phyloP scores from a whole-genome alignment of 1,139 yeast genomes.

The Blastobotrys malaysiensis region DNA sequence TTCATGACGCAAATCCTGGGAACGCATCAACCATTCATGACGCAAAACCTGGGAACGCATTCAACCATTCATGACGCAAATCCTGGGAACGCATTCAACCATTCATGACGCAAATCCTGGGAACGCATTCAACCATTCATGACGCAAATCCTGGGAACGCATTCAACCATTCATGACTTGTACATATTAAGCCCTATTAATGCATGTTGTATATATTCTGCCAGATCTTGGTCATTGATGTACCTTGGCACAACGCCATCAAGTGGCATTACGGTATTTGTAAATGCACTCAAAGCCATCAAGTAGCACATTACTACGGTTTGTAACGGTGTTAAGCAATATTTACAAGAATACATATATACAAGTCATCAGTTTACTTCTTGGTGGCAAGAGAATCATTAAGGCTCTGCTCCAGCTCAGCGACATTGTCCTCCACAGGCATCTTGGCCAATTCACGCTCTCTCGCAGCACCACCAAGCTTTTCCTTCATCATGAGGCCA shows the following conservation, averaged over 20 bases:
- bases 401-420: conserved; percentile 47
- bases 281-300: no score
- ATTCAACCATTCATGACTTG: not conserved
- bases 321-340: not conserved
- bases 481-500: conserved; percentile 58
- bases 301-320: no score
- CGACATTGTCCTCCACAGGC: conserved; percentile 66
- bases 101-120: not conserved
- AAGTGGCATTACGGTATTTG: no score
- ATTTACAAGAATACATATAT: not conserved
- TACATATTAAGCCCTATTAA: not conserved
- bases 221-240: no score
- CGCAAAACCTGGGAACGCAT: no score
- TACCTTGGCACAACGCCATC: no score
- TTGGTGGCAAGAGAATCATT: conserved; percentile 8
- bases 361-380: not conserved
- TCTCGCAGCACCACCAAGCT: conserved; percentile 56
- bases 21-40: no score
- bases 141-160: no score
- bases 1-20: not conserved
- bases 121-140: no score
- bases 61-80: not conserved
- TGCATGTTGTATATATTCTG: not conserved
- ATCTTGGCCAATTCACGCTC: conserved; percentile 42
- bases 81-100: not conserved